Conservation (phyloP, 306 rosid species). For the Alnus rubra region DNA sequence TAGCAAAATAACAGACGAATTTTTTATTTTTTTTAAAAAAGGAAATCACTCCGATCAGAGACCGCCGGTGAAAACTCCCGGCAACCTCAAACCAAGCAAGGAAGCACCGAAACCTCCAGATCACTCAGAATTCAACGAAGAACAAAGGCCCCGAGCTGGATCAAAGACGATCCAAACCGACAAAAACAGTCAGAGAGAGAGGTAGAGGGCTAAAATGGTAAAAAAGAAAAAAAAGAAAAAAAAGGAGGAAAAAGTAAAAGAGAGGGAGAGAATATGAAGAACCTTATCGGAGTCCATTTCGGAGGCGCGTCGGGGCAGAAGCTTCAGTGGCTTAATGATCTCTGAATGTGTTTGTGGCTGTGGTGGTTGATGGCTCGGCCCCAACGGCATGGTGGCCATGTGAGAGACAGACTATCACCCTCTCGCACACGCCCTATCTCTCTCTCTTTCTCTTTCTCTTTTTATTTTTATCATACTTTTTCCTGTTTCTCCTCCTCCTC, state of each 20-base stretch:
- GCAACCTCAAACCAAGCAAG: conserved; percentile 29
- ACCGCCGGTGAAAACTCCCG: conserved; percentile 31
- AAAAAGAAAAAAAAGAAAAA: background rate
- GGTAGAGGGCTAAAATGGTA: conserved; percentile 2
- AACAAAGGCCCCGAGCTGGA: conserved; percentile 38
- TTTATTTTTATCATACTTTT: background rate
- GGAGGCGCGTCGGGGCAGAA: conserved; percentile 51
- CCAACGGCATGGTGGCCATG: conserved; percentile 76
- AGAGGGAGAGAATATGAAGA: conserved; percentile 15
- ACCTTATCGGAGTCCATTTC: conserved; percentile 70
- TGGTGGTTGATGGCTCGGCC: conserved; percentile 60
- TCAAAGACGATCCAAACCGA: conserved; percentile 53
- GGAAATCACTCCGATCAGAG: conserved; percentile 26
- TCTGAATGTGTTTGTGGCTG: conserved; percentile 41
- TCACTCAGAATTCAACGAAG: conserved; percentile 42
- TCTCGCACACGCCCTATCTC: conserved; percentile 19
- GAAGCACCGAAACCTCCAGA: conserved; percentile 40
- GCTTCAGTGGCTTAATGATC: conserved; percentile 43
- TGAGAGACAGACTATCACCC: conserved; percentile 31
- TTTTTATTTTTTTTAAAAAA: background rate
- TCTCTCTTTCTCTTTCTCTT: background rate
- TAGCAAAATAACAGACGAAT: background rate
- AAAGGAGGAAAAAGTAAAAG: background rate
- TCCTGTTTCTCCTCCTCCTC: background rate
- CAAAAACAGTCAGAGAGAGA: background rate